Base-by-base conservation (phyloP, 179 eudicot species). In the Patellifolia procumbens region DNA sequence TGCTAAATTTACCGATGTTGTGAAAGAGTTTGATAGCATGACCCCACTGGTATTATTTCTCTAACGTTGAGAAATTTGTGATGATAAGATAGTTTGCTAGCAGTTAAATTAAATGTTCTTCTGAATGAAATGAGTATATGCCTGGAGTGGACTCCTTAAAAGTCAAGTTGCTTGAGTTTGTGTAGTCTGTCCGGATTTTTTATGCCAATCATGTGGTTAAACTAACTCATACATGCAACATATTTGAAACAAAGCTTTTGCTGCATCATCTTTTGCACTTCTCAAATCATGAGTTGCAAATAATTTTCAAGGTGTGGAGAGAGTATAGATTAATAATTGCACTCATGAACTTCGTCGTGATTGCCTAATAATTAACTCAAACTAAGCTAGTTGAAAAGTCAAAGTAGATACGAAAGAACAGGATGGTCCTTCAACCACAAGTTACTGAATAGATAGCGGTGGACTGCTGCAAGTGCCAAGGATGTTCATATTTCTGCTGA, bases 11-110 rank as follows among this genome's bases (percentile, higher is more conserved):
- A 92, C 94, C 61, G 91, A 85, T 75, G 88, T 87, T 55, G 83
- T 94, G 79, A 91, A 94, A 84, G 97, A 94, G 85, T 92, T 83
- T 67, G 97, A 94, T 78, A 89, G 92, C 88, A 89, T 91, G 90
- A 91, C 94, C 68, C 92, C 91, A 78, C 91, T 94, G 94, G 97
- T 94, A 92, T 52, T 42, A 46, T 64, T 76, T 55, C 72, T n/a
- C 31, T 65, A 34, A 24, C 56, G 16, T 66, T 55, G 15, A 13
- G n/a, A 20, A 45, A 71, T 63, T 58, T 64, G n/a, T 60, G 28
- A 39, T 52, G 16, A 62, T 49, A 1, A 51, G 28, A 7, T n/a
- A 12, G 37, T 17, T 68, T 7, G 12, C 16, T 29, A 28, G 5
- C 24, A 17, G 42, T 39, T 39, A 39, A 39, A 39, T 39, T 29